Evolutionary conservation across 225 moss, liverwort and hornwort genomes (phyloP).

Genomic region (Neckera pumila): DNA sequence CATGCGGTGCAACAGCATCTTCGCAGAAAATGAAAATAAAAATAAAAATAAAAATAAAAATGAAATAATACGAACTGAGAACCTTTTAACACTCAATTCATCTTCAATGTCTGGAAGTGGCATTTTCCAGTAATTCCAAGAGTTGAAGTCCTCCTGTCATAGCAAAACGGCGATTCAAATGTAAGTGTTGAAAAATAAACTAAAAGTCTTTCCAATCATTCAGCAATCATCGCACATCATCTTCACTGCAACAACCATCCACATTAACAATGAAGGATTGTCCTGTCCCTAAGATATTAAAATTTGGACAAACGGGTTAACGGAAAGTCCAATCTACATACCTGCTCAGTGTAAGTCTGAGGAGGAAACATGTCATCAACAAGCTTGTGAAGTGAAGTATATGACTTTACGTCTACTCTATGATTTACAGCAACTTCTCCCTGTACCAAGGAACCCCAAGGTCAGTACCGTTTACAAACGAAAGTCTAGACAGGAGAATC

Average conservation of each 20-base stretch:
- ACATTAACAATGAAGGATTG: neutral
- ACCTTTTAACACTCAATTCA: conserved; percentile 38
- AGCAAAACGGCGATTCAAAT: neutral
- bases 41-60: neutral
- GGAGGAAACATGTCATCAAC: conserved; percentile 98
- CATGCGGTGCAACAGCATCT: neutral
- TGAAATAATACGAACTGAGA: neutral
- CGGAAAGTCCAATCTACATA: neutral
- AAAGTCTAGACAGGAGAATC: neutral
- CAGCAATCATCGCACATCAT: neutral
- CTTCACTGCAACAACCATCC: neutral
- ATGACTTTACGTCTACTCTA: conserved; percentile 85
- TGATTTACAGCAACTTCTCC: conserved; percentile 98
- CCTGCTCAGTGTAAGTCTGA: conserved; percentile 47
- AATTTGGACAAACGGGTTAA: neutral
- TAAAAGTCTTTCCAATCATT: neutral
- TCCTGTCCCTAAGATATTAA: neutral
- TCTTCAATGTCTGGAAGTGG: conserved; percentile 49
- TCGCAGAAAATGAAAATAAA: neutral
- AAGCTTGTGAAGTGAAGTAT: conserved; percentile 90
- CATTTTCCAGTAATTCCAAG: conserved; percentile 64
- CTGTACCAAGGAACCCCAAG: conserved; percentile 18
- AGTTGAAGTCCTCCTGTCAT: conserved; percentile 49
- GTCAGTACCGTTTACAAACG: neutral
- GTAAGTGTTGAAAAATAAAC: neutral